Conservation (phyloP, 495 filamentous ascomycete species). For the Penicillium parvum region DNA sequence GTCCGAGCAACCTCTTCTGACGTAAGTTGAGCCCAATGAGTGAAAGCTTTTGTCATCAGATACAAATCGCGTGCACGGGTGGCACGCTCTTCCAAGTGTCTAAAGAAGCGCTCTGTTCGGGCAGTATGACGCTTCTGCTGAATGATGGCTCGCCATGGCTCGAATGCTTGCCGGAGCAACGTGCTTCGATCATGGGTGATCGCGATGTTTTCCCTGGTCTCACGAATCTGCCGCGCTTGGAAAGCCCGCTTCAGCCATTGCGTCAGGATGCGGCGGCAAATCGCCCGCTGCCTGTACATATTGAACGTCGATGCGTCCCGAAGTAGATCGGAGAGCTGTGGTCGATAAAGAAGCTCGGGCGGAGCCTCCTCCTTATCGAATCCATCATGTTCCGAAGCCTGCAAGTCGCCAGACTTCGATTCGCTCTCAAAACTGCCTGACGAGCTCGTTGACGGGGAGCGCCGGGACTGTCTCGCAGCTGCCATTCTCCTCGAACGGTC, state of each 20-base stretch:
- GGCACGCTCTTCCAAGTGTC: conserved; percentile 57
- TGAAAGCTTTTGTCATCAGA: conserved; percentile 66
- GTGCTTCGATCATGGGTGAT: conserved; percentile 46
- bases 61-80: conserved; percentile 59
- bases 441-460: conserved; percentile 22
- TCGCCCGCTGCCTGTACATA: conserved; percentile 45
- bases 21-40: conserved; percentile 64
- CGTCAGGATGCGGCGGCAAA: conserved; percentile 44
- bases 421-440: conserved; percentile 22
- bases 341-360: conserved; percentile 45
- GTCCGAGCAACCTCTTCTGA: conserved; percentile 57
- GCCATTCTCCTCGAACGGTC: conserved; percentile 34
- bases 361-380: conserved; percentile 27
- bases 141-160: conserved; percentile 52
- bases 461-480: conserved; percentile 16
- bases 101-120: conserved; percentile 58
- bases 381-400: conserved; percentile 23
- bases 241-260: conserved; percentile 53
- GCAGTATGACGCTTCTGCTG: conserved; percentile 41
- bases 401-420: conserved; percentile 22
- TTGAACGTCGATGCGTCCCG: conserved; percentile 58
- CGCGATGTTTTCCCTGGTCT: conserved; percentile 48
- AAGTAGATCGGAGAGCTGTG: conserved; percentile 52
- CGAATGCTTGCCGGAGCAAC: conserved; percentile 53
- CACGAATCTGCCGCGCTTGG: conserved; percentile 38